Conservation (phyloP, 768 basidiomycete genomes). For the Chiua virens region DNA sequence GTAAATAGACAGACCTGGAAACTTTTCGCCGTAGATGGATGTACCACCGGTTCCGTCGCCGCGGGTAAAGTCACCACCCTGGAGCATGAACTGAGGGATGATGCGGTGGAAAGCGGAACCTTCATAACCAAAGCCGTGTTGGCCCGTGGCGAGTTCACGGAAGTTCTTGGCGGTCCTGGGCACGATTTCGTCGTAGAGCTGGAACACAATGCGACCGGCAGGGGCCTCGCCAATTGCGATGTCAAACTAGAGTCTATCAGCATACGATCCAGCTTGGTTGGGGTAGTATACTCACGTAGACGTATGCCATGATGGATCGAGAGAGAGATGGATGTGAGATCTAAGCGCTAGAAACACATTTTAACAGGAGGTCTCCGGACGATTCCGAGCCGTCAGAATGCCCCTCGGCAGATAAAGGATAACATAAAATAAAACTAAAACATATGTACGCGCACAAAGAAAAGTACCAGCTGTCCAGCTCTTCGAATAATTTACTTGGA, state of each 20-base stretch:
- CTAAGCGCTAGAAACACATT: too few species aligned
- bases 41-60: conserved; percentile 76
- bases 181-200: conserved; percentile 78
- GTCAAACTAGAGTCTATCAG: conserved; percentile 55
- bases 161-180: conserved; percentile 82
- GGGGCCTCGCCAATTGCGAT: conserved; percentile 45
- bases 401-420: too few species aligned
- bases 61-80: conserved; percentile 84
- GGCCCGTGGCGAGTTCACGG: conserved; percentile 81
- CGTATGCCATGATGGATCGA: conserved; percentile 22
- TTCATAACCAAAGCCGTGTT: conserved; percentile 71
- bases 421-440: too few species aligned
- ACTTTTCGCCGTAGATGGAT: conserved; percentile 73
- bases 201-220: conserved; percentile 71
- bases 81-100: conserved; percentile 85
- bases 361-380: too few species aligned
- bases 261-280: not conserved
- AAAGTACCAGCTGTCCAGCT: too few species aligned
- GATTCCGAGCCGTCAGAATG: too few species aligned
- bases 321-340: not conserved
- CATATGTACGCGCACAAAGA: too few species aligned
- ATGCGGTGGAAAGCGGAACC: conserved; percentile 76
- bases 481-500: too few species aligned
- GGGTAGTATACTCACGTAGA: conserved; percentile 10
- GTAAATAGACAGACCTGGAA: conserved; percentile 45